Evolutionary conservation across 148 eudicot genomes (phyloP), one percentile per base, ranked within the genome.

Genomic region (Bassia scoparia): DNA sequence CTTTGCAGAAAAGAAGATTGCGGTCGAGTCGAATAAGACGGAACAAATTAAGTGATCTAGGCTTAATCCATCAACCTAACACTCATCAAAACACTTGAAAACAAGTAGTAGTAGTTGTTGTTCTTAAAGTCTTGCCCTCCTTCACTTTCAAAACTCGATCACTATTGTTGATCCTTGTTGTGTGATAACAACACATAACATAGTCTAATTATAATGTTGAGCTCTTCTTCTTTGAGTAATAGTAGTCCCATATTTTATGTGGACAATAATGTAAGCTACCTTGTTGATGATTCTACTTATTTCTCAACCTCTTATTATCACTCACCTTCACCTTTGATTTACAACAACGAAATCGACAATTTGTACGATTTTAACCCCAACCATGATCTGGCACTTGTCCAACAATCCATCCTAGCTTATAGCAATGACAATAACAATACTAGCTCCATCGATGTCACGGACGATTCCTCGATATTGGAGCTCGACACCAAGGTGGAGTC

Each of bases 381-480:
- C 64, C 79, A 74, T 29, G 81, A 79, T 9, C 72, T 78, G 43
- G 33, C 73, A 49, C 61, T 59, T 34, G 76, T 74, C 31, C 84
- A 76, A 60, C 76, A 69, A 23, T 30, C 79, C 73, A 75, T 71
- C 13, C 67, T 34, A 30, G 77, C 55, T 30, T 26, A 66, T 7
- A 44, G 44, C 27, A 58, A 70, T 26, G 10, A 21, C 2, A 52
- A 3, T 17, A 26, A 66, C 15, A 58, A 70, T 41, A 56, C 64
- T 65, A 49, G 33, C 66, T 68, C 73, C 1, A 24, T 58, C 7
- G 9, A 34, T 63, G 6, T 50, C 29, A 70, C 53, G 3, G 69
- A 69, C 20, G 69, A 69, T 60, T 76, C 73, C 49, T 68, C 78
- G 34, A 24, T 60, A 49, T 31, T 76, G 38, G 67, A 68, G 48